Base-by-base conservation (phyloP, 352 stramenopile species). In the Phytophthora sojae region DNA sequence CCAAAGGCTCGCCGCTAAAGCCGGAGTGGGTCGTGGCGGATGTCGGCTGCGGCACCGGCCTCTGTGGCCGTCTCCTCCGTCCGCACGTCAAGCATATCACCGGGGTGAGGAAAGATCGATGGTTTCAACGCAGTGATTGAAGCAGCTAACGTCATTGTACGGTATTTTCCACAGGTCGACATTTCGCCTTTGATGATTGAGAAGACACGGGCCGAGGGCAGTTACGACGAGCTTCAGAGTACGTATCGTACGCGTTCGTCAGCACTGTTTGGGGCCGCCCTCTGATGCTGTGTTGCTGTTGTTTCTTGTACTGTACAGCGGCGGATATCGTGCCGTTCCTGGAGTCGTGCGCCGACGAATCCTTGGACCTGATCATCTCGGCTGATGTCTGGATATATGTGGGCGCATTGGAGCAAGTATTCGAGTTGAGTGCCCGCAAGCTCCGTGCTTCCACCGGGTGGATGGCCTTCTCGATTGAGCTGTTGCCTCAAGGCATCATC, bases 361-460 rank as follows among this genome's bases (percentile, higher is more conserved):
- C 75, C 12, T 63, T 94, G 29, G 75, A 94, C 49, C 73, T 95
- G 9, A 71, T 95, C 29, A 82, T 95, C 47, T 89, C 88, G 0
- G 88, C 86, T 17, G 88, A 95, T 57, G 88, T 95, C n/a, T 95
- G 88, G 88, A 95, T 95, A 66, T 95, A 95, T 53, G 86, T 95
- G n/a, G 88, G 88, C 9, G 82, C 73, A 5, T 68, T 95, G 19
- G 85, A 92, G 15, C 51, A 81, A 39, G 85, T 93, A 21, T 93
- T 94, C 39, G 54, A 61, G 3, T 26, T 90, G 8, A 83, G 75
- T 52, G 64, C 64, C 9, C 73, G 64, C 7, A 90, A 91, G 60
- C 76, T 95, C 11, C 64, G 69, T 49, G 26, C 67, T 0, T 37
- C 32, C 6, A 75, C 55, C 0, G 79, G 82, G 2, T 91, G 77